Percentiles rank a stretch among this genome's conserved stretches.
Evolutionary conservation across 108 stramenopile genomes (phyloP).

Genomic region (Bacterosira constricta): DNA sequence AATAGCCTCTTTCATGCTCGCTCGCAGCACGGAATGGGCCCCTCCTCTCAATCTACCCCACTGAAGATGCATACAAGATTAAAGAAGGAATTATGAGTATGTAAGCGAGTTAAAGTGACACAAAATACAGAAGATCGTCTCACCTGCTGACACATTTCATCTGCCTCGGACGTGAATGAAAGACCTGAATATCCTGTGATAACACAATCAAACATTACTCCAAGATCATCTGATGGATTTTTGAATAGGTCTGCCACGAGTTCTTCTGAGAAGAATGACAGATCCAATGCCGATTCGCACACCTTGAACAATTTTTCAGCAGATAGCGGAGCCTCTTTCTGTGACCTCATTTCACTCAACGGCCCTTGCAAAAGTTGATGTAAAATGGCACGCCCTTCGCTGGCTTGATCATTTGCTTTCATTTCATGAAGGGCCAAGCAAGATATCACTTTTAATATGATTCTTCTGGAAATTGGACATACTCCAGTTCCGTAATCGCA

Average conservation of each 20-base stretch:
- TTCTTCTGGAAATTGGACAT: conserved; percentile 73
- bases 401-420: neutral
- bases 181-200: conserved; percentile 37
- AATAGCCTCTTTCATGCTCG: conserved; percentile 42
- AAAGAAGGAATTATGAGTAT: neutral
- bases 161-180: conserved; percentile 15
- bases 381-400: conserved; percentile 16
- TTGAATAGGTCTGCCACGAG: conserved; percentile 44
- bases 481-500: conserved; percentile 43
- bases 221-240: conserved; percentile 21
- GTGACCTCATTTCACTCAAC: conserved; percentile 17
- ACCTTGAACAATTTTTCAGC: conserved; percentile 48
- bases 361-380: conserved; percentile 25
- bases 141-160: conserved; percentile 24
- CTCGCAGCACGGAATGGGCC: conserved; percentile 46
- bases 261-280: conserved; percentile 64
- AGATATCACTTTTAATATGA: conserved; percentile 65
- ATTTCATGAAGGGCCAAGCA: conserved; percentile 44
- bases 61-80: conserved; percentile 15
- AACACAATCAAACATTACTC: conserved; percentile 26
- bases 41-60: conserved; percentile 82
- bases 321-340: conserved; percentile 20
- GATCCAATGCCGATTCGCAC: conserved; percentile 65
- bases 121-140: neutral
- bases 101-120: neutral